Evolutionary conservation across 495 filamentous ascomycete genomes (phyloP).

Genomic region (Cercophora newfieldiana): DNA sequence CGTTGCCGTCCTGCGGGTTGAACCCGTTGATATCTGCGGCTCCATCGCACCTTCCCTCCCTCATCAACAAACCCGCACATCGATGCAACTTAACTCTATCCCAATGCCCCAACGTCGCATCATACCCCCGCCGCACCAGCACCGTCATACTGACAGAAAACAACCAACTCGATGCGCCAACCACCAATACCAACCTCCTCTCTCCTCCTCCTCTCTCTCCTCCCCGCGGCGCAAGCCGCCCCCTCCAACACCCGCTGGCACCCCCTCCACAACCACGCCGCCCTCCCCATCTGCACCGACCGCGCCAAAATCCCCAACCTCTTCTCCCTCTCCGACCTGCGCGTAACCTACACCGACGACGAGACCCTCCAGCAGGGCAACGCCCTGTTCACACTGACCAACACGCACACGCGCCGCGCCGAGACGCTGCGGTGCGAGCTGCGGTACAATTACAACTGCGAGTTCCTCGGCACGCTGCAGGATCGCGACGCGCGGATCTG

Average conservation of each 20-base stretch:
- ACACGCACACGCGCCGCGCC: background rate
- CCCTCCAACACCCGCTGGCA: background rate
- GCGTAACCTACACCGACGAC: background rate
- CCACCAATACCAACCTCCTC: no score
- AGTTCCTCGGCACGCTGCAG: background rate
- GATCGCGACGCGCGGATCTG: background rate
- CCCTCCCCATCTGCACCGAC: background rate
- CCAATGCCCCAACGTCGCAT: no score
- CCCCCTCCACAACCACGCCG: background rate
- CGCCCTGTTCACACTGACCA: slow-evolving; percentile 2
- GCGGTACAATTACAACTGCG: slow-evolving; percentile 1
- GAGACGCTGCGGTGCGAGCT: background rate
- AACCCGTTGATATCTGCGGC: background rate
- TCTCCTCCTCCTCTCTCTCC: no score
- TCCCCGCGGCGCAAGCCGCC: background rate
- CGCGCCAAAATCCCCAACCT: background rate
- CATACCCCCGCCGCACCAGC: no score
- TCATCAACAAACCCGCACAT: no score
- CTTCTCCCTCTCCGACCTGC: background rate
- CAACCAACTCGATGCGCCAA: no score
- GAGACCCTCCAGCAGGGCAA: slow-evolving; percentile 3
- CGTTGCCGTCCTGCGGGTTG: background rate
- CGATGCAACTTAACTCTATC: no score
- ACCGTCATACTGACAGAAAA: no score
- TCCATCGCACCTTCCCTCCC: background rate